Percentiles rank a stretch among this genome's conserved stretches.
Evolutionary conservation across 441 rosid genomes (phyloP).

Genomic region (Eutrema salsugineum): DNA sequence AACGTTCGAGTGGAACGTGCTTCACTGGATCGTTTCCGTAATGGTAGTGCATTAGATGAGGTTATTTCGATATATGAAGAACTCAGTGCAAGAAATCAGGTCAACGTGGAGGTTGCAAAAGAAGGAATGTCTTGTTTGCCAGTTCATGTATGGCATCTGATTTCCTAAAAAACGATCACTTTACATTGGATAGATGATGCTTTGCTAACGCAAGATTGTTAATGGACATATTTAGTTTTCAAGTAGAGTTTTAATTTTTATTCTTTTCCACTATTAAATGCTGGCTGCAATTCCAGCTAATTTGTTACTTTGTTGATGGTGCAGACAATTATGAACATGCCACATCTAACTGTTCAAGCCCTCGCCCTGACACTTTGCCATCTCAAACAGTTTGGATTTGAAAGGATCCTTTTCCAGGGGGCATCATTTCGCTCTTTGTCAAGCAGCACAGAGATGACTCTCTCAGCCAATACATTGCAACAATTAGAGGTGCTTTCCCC

Average conservation of each 20-base stretch:
- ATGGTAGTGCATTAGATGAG: conserved; percentile 78
- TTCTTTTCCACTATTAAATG: background rate
- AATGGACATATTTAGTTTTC: background rate
- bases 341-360: conserved; percentile 82
- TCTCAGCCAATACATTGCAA: conserved; percentile 85
- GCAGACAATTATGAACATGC: conserved; percentile 78
- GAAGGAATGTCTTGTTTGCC: conserved; percentile 26
- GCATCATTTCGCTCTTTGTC: conserved; percentile 72
- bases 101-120: conserved; percentile 24
- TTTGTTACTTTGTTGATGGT: conserved; percentile 13
- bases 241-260: background rate
- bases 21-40: conserved; percentile 45
- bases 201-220: background rate
- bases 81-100: conserved; percentile 27
- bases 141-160: conserved; percentile 44
- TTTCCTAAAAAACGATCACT: background rate
- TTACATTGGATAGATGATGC: background rate
- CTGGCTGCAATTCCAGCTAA: background rate
- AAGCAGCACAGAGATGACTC: conserved; percentile 72
- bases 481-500: conserved; percentile 72
- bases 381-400: conserved; percentile 88
- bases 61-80: conserved; percentile 63
- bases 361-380: conserved; percentile 66
- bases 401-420: conserved; percentile 67
- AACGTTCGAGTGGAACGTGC: conserved; percentile 71